Base-by-base conservation (phyloP, 768 basidiomycete species). In the Collybia sp. region DNA sequence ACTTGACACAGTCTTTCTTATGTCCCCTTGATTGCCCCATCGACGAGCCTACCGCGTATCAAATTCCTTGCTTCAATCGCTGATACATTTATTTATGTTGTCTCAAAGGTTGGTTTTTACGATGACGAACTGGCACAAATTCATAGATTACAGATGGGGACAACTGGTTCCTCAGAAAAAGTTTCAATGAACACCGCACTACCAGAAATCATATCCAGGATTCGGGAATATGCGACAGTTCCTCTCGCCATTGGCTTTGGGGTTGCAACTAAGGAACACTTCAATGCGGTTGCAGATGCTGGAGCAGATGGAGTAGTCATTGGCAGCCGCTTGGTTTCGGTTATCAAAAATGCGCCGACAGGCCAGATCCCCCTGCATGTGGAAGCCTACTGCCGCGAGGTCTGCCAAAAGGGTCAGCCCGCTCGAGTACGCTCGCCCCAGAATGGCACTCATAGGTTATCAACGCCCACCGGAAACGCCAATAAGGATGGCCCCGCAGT, bases 171-270 rank as follows among this genome's bases (percentile, higher is more conserved):
- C 6, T 88, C 90, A 2, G 83, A 79, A 37, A 68, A 76, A 35
- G 79, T 80, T 11, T 71, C 68, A 0, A 80, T 96, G 58, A 93
- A 93, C 53, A 70, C 63, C 32, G 79, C 77, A 17, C 82, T 98
- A 2, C 90, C 93, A 2, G 80, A 86, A 49, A 85, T 97, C 53
- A 80, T 99, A 42, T 68, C 78, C 17, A 85, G 92, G 31, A 85
- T 99, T 40, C 85, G 88, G 38, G 70, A 87, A 53, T 79, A 83
- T 61, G 78, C 93, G 37, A 71, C 76, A 11, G 80, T 90, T 8
- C 92, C 96, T 3, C 73, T 99, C 40, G 95, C 93, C 2, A 95
- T 98, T 49, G 96, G 96, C 6, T 99, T 99, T 59, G 96, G 96
- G 42, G 92, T 99, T 6, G 85, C 94, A 17, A 94, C 85, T 12